These are phyloP conservation scores for Sugiyamaella castrensis DNA, from an alignment of 1,139 yeast species.

Conservation along the genomic window DNA sequence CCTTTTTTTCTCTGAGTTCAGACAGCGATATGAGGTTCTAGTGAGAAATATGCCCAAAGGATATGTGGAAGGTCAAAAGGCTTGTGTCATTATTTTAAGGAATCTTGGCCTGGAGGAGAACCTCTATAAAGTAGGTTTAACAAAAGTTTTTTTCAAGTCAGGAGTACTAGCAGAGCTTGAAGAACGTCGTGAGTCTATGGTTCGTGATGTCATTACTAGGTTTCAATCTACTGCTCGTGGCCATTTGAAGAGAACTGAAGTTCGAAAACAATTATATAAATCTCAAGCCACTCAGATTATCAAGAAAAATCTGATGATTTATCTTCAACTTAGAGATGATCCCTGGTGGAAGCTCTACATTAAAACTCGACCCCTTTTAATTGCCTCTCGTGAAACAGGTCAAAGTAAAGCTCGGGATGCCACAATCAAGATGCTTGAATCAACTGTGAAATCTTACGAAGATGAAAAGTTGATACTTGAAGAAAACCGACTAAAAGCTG, in stretches of 20 bases:
- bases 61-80: slow-evolving; percentile 50
- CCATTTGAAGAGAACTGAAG: slow-evolving; percentile 51
- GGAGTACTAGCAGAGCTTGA: slow-evolving; percentile 94
- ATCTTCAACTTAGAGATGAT: slow-evolving; percentile 53
- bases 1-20: slow-evolving; percentile 77
- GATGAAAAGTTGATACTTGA: slow-evolving; percentile 34
- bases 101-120: slow-evolving; percentile 60
- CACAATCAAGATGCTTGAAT: slow-evolving; percentile 55
- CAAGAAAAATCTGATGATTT: slow-evolving; percentile 57
- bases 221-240: slow-evolving; percentile 76
- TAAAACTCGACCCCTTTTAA: slow-evolving; percentile 72
- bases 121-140: slow-evolving; percentile 71
- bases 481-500: slow-evolving; percentile 36
- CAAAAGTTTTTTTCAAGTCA: slow-evolving; percentile 93
- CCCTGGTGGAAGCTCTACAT: slow-evolving; percentile 81
- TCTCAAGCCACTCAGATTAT: slow-evolving; percentile 71
- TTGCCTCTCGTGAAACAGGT: slow-evolving; percentile 59
- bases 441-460: slow-evolving; percentile 37
- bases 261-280: slow-evolving; percentile 51
- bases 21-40: slow-evolving; percentile 67
- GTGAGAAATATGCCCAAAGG: slow-evolving; percentile 43
- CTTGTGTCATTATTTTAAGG: slow-evolving; percentile 65
- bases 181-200: slow-evolving; percentile 64
- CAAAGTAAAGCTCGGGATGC: slow-evolving; percentile 57
- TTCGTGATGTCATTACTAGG: slow-evolving; percentile 54